Conservation (phyloP, 768 basidiomycete species). For the Tylopilus vinaceipallidus region DNA sequence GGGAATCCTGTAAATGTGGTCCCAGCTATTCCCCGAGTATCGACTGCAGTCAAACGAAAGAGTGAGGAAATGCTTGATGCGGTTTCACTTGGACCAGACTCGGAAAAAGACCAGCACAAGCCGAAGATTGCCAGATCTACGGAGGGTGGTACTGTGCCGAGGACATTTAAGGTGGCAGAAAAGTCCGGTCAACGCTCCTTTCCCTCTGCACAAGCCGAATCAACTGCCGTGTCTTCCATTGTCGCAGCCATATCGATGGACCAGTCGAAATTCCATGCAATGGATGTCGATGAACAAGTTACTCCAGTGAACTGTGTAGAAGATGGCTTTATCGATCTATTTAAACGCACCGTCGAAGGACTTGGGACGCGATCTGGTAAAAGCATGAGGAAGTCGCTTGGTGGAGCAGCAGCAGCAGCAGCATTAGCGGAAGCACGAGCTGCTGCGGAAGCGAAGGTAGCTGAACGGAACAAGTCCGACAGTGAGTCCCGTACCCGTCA, state of each 20-base stretch:
- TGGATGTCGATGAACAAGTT: conserved; percentile 20
- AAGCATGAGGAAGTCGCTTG: conserved; percentile 60
- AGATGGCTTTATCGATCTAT: conserved; percentile 56
- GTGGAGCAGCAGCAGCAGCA: conserved; percentile 42
- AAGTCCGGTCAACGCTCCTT: neutral
- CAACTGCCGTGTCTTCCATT: neutral
- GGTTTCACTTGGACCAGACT: conserved; percentile 11
- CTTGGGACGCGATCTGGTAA: conserved; percentile 59
- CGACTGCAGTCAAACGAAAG: conserved; percentile 57
- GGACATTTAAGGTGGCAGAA: conserved; percentile 10
- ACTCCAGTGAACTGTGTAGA: conserved; percentile 13
- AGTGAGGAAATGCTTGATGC: conserved; percentile 48
- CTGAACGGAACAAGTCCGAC: conserved; percentile 56
- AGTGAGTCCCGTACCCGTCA: conserved; percentile 26
- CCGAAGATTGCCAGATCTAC: conserved; percentile 49
- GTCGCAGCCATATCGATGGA: neutral
- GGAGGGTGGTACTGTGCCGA: conserved; percentile 35
- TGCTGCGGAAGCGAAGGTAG: conserved; percentile 67
- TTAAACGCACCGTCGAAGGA: conserved; percentile 73
- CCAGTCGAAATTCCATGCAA: conserved; percentile 23
- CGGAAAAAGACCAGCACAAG: conserved; percentile 43
- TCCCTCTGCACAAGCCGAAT: conserved; percentile 5
- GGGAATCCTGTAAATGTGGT: conserved; percentile 3
- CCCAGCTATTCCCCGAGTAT: conserved; percentile 10
- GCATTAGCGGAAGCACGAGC: conserved; percentile 66